Percentiles rank a stretch among this genome's conserved stretches.
Evolutionary conservation across 129 eudicot genomes (phyloP).

Genomic region (Flaveria trinervia): DNA sequence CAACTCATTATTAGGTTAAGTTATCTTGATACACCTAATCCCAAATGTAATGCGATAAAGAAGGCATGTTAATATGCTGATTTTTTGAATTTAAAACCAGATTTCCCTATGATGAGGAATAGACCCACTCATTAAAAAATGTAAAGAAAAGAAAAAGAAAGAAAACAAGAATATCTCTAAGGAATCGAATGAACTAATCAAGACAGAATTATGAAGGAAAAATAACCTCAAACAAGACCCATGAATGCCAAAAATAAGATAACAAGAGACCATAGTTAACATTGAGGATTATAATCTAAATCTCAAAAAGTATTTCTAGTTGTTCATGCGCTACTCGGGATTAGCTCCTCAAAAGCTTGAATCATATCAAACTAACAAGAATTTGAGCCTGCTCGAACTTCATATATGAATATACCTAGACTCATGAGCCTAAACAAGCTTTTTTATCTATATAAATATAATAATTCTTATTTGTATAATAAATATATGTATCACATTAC

Average conservation of each 20-base stretch:
- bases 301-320: background rate
- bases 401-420: no score
- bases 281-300: conserved; percentile 14
- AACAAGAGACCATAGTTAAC: conserved; percentile 15
- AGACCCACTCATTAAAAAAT: background rate
- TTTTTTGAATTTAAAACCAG: background rate
- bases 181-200: conserved; percentile 22
- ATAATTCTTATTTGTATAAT: no score
- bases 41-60: conserved; percentile 8
- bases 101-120: conserved; percentile 5
- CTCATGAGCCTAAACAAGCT: background rate
- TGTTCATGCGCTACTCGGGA: background rate
- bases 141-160: background rate
- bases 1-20: background rate
- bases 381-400: background rate
- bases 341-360: background rate
- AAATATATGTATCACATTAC: no score
- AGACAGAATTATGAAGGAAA: background rate
- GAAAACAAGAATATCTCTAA: conserved; percentile 16
- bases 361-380: background rate
- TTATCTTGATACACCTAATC: conserved; percentile 18
- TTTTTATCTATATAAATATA: no score
- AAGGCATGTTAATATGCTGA: background rate
- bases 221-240: background rate
- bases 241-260: conserved; percentile 20